Percentiles rank a stretch among this genome's conserved stretches.
phyloP scores from a whole-genome alignment of 2,329 filamentous ascomycete genomes.

The Trichocomaceae sp. region DNA sequence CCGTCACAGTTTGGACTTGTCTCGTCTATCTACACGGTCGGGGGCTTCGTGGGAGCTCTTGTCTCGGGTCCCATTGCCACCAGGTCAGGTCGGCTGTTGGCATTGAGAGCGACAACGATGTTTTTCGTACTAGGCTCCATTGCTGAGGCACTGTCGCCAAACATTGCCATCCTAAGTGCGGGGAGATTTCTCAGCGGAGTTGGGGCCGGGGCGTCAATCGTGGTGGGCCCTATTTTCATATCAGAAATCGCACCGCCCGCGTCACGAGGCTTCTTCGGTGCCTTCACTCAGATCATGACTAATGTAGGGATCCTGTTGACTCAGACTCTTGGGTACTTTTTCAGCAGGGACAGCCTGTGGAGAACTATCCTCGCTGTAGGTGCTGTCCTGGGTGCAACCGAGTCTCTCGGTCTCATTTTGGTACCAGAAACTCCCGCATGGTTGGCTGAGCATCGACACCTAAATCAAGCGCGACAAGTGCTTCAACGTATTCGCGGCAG shows the following conservation, averaged over 20 bases:
- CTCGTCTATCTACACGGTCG: conserved; percentile 84
- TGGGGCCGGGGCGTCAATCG: conserved; percentile 80
- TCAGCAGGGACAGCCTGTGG: conserved; percentile 76
- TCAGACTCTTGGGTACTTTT: conserved; percentile 78
- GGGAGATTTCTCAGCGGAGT: conserved; percentile 76
- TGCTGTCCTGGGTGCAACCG: conserved; percentile 58
- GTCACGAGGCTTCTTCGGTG: conserved; percentile 69
- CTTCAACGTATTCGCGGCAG: conserved; percentile 71
- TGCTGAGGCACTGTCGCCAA: conserved; percentile 65
- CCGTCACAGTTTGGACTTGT: conserved; percentile 75
- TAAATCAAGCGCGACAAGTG: conserved; percentile 56
- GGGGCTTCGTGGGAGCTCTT: conserved; percentile 78
- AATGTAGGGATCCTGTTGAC: conserved; percentile 82
- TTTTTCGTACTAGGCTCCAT: conserved; percentile 71
- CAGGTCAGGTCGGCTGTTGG: conserved; percentile 63
- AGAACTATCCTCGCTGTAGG: conserved; percentile 72
- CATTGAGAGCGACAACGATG: conserved; percentile 70
- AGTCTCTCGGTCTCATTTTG: conserved; percentile 65
- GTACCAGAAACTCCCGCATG: conserved; percentile 84
- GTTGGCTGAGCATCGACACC: conserved; percentile 62
- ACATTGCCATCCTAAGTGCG: conserved; percentile 60
- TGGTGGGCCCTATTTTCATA: conserved; percentile 91
- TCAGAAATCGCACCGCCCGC: conserved; percentile 76
- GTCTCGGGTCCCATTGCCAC: conserved; percentile 73
- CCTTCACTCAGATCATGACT: conserved; percentile 84